A percentile compares a stretch with the other conserved stretches of the same genome.
Evolutionary conservation across 2,329 filamentous ascomycete genomes (phyloP).

Genomic region (Curvularia eragrostidis): DNA sequence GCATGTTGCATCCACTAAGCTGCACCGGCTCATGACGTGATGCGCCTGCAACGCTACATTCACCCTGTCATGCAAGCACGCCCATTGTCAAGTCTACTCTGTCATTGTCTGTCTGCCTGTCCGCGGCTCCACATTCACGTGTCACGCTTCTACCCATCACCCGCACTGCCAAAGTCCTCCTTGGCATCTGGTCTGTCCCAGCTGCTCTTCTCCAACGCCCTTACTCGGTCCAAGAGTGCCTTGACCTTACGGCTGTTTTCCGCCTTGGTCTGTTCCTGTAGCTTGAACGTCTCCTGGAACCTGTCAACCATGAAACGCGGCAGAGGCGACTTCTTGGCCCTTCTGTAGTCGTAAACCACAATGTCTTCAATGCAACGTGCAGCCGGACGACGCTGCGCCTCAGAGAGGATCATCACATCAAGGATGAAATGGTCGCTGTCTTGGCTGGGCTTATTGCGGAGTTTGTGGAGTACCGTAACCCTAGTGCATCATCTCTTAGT

Average conservation of each 20-base stretch:
- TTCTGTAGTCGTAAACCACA: constrained; percentile 76
- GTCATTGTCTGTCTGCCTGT: background rate
- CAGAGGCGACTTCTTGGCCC: constrained; percentile 63
- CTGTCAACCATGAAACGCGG: constrained; percentile 67
- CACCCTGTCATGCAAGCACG: background rate
- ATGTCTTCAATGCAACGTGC: constrained; percentile 80
- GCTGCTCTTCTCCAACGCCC: constrained; percentile 71
- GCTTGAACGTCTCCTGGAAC: constrained; percentile 64
- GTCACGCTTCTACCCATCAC: constrained; percentile 9
- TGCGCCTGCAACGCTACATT: background rate
- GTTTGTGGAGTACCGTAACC: constrained; percentile 83
- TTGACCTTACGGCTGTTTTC: constrained; percentile 62
- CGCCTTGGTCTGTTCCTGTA: constrained; percentile 66
- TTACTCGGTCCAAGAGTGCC: constrained; percentile 57
- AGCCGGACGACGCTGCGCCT: constrained; percentile 73
- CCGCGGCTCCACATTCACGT: background rate
- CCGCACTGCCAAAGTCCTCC: constrained; percentile 64
- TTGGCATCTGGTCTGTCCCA: constrained; percentile 77
- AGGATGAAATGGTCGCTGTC: constrained; percentile 64
- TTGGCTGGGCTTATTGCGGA: constrained; percentile 61
- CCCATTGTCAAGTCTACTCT: background rate
- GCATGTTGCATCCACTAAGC: constrained; percentile 10
- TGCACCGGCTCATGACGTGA: background rate
- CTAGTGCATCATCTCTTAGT: constrained; percentile 33
- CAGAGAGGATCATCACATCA: constrained; percentile 73